Base-by-base conservation (phyloP, 495 filamentous ascomycete species). In the Lasiosphaeria miniovina region DNA sequence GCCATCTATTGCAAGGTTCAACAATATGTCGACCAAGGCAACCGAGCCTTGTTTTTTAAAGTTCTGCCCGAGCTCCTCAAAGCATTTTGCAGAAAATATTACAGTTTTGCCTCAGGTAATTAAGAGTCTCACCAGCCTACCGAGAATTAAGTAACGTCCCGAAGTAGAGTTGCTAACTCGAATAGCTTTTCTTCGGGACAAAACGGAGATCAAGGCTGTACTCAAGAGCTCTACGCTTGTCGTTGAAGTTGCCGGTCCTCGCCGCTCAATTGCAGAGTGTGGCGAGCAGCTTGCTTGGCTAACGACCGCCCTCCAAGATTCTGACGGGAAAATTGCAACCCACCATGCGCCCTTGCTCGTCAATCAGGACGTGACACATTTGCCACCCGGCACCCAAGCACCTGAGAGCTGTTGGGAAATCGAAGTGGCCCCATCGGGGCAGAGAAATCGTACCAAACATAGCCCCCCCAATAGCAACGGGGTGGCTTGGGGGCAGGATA, bases 251-350 rank as follows among this genome's bases (percentile, higher is more conserved):
- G 33, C 43, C 4, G 14, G 14, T 36, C 45, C 33, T 36, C 43
- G 14, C 8, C 55, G 14, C 11, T 49, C 55, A 15, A 24, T 57
- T 45, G 3, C 55, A 17, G 55, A 57, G 17, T 36, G 34, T 31
- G 55, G 55, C 10, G 31, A 33, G 33, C 17, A 38, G 55, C 43
- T 57, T 7, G 38, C 31, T 35, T 57, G 55, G 55, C 32, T 57
- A 8, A 1, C 32, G 4, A 15, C 55, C 10, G 55, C 55, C 3
- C 24, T 57, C 31, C 55, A 57, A 36, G 14, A 4, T 24, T 50
- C 43, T 2, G 41, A 50, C 41, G 55, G 2, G 5, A 2, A 46
- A 5, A 9, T 7, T 46, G 43, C 15, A 11, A 5, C 5, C 4
- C 12, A 46, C 12, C 15, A 14, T 46, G 38, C 38, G 38, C 43